phyloP scores from a whole-genome alignment of 2,329 filamentous ascomycete genomes.

The Phialocephala sp. region DNA sequence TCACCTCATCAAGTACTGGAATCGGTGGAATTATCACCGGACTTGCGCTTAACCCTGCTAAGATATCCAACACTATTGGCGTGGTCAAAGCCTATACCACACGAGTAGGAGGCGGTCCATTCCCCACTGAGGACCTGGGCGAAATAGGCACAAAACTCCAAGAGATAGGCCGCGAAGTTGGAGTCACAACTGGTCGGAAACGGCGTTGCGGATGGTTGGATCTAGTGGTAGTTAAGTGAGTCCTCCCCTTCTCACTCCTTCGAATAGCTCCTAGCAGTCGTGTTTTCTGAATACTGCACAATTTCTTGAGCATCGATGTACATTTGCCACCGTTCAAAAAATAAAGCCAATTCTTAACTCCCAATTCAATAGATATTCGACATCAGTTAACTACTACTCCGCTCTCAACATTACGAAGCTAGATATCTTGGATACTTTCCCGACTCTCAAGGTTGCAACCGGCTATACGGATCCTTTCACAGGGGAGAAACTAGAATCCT shows the following conservation, averaged over 20 bases:
- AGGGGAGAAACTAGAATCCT: constrained; percentile 59
- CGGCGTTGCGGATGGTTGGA: constrained; percentile 65
- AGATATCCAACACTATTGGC: constrained; percentile 66
- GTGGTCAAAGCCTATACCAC: constrained; percentile 74
- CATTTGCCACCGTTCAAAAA: background rate
- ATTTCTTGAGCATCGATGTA: background rate
- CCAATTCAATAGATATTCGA: constrained; percentile 56
- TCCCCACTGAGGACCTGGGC: constrained; percentile 65
- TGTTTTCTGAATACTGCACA: background rate
- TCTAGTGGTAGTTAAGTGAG: constrained; percentile 47
- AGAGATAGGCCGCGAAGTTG: constrained; percentile 52
- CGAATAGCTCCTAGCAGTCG: background rate
- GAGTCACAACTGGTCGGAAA: constrained; percentile 55
- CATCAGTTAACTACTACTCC: constrained; percentile 44
- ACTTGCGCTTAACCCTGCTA: constrained; percentile 63
- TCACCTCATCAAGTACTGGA: constrained; percentile 54
- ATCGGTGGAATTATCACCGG: constrained; percentile 66
- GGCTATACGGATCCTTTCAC: constrained; percentile 64
- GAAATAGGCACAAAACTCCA: constrained; percentile 54
- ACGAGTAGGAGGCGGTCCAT: constrained; percentile 62
- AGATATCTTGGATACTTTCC: constrained; percentile 77
- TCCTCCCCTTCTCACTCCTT: constrained; percentile 1
- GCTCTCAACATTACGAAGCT: constrained; percentile 65
- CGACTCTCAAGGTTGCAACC: constrained; percentile 76
- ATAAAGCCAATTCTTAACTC: constrained; percentile 37